Evolutionary conservation across 1,139 yeast species (phyloP), one percentile per base, ranked within the genome.

Genomic region (Saccharomyces hybrid): DNA sequence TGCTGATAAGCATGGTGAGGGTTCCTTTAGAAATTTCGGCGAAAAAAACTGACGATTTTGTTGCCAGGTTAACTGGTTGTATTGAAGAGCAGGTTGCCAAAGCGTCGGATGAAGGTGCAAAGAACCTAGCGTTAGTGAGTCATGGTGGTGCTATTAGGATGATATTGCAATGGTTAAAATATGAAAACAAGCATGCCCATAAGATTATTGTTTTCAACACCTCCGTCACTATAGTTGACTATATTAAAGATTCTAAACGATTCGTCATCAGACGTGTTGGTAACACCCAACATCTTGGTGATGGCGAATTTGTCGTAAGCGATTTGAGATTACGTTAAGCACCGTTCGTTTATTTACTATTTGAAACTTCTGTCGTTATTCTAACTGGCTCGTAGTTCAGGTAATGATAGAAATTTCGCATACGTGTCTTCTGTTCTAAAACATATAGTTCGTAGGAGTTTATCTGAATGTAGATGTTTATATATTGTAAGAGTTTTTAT

Each of bases 101-200:
- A 14, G 73, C 81, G 8, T 59, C 64, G 1, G 64, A 63, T 0
- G 64, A 71, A 2, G 48, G 53, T 19, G 68, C 74, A 57, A 67
- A 71, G 49, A 86, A 85, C 57, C 77, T 86, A 1, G 74, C 84
- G 28, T 59, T 89, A 27, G 83, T 93, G 55, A 83, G 93, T 11
- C 97, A 90, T 66, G 97, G 97, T 19, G 96, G 97, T 5, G 88
- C 88, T 1, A 83, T 90, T 34, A 78, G 88, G 53, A 78, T 82
- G 50, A 77, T 85, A 49, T 65, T 80, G 51, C 78, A 65, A 57
- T 67, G 66, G 62, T 58, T 73, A 14, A 63, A 80, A 53, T 73
- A 71, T 1, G 71, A 80, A 54, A 64, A 70, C 29, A 41, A 47
- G 1, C 49, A 51, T 0, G 70, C 65, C 6, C 75, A 73, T 1